Conservation (phyloP, 2,329 filamentous ascomycete genomes). For the Ascochyta pisi region DNA sequence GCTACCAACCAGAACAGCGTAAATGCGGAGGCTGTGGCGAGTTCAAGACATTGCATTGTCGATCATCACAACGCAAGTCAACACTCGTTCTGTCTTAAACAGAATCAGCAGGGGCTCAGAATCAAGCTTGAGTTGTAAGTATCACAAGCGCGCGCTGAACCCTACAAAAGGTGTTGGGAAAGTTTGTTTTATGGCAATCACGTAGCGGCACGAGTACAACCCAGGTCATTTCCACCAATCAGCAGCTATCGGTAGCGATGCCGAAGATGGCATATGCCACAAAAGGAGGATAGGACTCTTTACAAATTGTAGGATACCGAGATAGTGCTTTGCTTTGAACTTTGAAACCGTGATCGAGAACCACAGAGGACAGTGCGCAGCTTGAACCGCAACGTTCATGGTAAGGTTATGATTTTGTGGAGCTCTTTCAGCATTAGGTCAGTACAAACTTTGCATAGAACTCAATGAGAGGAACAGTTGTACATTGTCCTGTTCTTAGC, state of each 20-base stretch:
- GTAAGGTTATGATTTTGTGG: too few relatives aligned
- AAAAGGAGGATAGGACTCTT: constrained; percentile 18
- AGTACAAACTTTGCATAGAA: too few relatives aligned
- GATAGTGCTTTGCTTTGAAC: too few relatives aligned
- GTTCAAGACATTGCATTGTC: not conserved
- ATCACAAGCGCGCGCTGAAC: not conserved
- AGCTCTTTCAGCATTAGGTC: too few relatives aligned
- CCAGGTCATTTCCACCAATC: not conserved
- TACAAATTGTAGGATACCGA: constrained; percentile 28
- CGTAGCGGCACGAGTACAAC: not conserved
- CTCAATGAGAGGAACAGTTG: too few relatives aligned
- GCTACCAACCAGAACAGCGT: not conserved
- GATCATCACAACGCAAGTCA: too few relatives aligned
- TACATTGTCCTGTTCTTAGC: too few relatives aligned
- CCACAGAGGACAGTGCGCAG: too few relatives aligned
- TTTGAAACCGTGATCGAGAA: too few relatives aligned
- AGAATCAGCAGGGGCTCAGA: not conserved
- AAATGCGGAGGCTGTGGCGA: not conserved
- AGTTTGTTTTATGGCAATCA: too few relatives aligned
- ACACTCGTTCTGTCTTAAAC: too few relatives aligned
- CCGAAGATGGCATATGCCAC: constrained; percentile 15
- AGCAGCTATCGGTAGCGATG: not conserved
- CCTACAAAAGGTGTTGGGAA: not conserved
- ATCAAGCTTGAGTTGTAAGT: not conserved
- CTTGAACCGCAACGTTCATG: too few relatives aligned